Base-by-base conservation (phyloP, 2,329 filamentous ascomycete species). In the Aureobasidium sp. region DNA sequence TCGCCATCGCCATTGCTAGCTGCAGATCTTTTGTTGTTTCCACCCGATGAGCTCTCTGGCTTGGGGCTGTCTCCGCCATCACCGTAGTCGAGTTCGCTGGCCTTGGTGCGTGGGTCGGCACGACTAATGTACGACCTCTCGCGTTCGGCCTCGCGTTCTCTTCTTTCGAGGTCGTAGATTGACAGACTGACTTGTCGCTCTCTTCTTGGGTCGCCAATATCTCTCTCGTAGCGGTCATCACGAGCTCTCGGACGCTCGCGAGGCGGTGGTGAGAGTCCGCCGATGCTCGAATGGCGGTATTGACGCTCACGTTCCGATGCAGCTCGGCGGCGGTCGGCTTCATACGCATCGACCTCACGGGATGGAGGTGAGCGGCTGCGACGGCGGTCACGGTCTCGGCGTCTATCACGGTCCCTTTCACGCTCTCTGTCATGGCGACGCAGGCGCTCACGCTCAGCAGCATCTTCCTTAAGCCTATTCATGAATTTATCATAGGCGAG, bases 241-340 rank as follows among this genome's bases (percentile, higher is more conserved):
- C 69, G 65, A 23, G 12, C 26, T 48, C 62, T 52, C 1, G 57
- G 57, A 12, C 62, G 42, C 17, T 62, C 62, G 27, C 57, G 57
- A 20, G 71, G 72, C n/a, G 71, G 72, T 23, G 73, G 72, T 7
- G 72, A 72, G 9, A 74, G 66, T 5, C 72, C 72, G 26, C 61
- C 53, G 46, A 61, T 52, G 72, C 83, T 86, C 48, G 85, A 81
- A 77, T 94, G 95, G 74, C 90, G 87, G 76, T 96, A 95, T 69
- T 95, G 92, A 67, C 92, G 88, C 77, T 97, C 95, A 52, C 95
- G 88, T 72, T 96, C 92, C 63, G 92, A 91, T 71, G 94, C 92
- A 47, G 93, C 93, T 74, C 93, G 94, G 70, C 91, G 88, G 67
- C 94, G 87, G 73, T 99, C 94, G 64, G 92, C 94, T 76, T 97